These are phyloP conservation scores for Corylus heterophylla DNA, from an alignment of 306 rosid species.

Conservation along the genomic window DNA sequence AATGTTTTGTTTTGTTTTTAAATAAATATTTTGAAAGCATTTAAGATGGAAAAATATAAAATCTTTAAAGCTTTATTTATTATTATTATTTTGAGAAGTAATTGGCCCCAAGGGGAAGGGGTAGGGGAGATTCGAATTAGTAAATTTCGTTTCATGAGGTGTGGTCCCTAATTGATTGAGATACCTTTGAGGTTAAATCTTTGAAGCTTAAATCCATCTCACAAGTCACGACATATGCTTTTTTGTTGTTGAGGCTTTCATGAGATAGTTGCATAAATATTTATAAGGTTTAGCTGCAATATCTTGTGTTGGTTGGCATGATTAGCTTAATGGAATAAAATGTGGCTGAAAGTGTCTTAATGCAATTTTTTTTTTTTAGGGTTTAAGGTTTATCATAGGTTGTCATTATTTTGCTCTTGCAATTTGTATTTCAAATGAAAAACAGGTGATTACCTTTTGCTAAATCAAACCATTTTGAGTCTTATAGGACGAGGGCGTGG, in stretches of 20 bases:
- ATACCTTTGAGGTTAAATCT: background rate
- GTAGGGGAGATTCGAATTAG: no score
- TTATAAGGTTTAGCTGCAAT: background rate
- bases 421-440: background rate
- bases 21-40: background rate
- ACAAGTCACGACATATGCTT: background rate
- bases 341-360: background rate
- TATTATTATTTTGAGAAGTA: no score
- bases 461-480: background rate
- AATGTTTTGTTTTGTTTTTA: background rate
- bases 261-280: background rate
- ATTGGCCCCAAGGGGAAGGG: no score
- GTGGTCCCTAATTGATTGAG: no score
- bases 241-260: background rate
- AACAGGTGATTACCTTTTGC: background rate
- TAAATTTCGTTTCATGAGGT: no score
- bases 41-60: background rate
- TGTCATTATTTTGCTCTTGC: background rate
- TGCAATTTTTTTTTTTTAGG: background rate
- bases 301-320: background rate
- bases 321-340: background rate
- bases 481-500: constrained; percentile 20
- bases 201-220: background rate
- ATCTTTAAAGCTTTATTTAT: background rate
- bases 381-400: background rate